Evolutionary conservation across 2,329 filamentous ascomycete genomes (phyloP).

Genomic region (Fusarium tuaranense): DNA sequence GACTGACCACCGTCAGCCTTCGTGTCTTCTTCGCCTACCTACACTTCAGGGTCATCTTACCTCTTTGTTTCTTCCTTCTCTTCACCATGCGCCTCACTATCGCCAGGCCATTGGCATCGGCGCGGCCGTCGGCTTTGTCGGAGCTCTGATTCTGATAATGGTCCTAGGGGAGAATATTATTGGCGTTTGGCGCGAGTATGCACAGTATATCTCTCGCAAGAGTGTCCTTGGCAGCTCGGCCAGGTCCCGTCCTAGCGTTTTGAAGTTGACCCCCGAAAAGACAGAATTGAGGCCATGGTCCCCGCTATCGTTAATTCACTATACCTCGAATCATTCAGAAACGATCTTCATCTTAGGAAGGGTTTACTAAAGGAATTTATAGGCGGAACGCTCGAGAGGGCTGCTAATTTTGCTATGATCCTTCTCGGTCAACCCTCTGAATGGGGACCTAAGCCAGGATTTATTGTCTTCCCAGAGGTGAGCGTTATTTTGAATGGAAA

Average conservation of each 20-base stretch:
- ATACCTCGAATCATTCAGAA: neutral
- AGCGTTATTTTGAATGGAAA: neutral
- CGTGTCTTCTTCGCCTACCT: neutral
- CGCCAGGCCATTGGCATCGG: neutral
- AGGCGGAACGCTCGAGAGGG: neutral
- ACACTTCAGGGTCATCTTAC: neutral
- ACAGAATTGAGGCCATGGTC: neutral
- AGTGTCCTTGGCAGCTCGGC: neutral
- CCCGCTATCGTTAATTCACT: neutral
- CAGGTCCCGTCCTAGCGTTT: neutral
- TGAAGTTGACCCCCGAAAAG: neutral
- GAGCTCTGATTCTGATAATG: neutral
- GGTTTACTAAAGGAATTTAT: neutral
- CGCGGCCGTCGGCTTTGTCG: neutral
- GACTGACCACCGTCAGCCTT: neutral
- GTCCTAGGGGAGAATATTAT: neutral
- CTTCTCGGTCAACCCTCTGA: neutral
- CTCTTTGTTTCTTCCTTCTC: neutral
- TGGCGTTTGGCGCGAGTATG: neutral
- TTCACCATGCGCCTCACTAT: neutral
- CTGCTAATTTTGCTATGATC: neutral
- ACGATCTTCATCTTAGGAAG: neutral
- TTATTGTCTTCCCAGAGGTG: neutral
- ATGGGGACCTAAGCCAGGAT: neutral
- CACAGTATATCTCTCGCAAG: neutral